These are phyloP conservation scores for Ophiocytium majus DNA, from an alignment of 352 stramenopile species.

Conservation along the genomic window DNA sequence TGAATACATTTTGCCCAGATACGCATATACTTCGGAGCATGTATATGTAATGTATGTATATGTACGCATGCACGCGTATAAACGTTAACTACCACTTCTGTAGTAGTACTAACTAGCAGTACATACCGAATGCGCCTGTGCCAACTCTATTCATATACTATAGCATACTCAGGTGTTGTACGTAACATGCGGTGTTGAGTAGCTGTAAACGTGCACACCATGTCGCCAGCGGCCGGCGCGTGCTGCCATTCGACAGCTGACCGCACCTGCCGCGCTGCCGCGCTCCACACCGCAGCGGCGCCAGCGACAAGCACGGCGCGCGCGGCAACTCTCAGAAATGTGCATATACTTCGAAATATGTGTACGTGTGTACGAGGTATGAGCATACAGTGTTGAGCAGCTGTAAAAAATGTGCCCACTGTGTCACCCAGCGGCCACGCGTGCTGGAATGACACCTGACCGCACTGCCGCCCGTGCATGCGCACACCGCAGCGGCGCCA, in stretches of 20 bases:
- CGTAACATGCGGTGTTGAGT: background rate
- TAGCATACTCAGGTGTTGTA: too few species aligned
- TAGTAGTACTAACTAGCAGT: too few species aligned
- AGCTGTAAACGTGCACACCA: background rate
- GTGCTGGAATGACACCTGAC: background rate
- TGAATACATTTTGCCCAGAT: too few species aligned
- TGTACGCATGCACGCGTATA: too few species aligned
- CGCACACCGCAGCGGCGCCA: background rate
- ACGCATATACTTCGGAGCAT: too few species aligned
- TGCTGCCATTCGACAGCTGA: background rate
- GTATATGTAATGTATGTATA: too few species aligned
- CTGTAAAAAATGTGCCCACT: background rate
- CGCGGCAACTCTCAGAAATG: background rate
- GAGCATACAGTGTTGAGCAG: background rate
- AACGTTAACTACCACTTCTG: too few species aligned
- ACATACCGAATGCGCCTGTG: too few species aligned
- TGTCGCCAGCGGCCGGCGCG: background rate
- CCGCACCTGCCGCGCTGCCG: background rate
- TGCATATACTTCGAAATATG: background rate
- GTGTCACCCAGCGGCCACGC: background rate
- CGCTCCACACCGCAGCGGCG: background rate
- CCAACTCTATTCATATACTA: too few species aligned
- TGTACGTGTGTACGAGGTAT: background rate
- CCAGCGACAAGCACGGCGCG: background rate
- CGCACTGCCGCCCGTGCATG: background rate